These are phyloP conservation scores for Rhodofomes roseus DNA, from an alignment of 1,284 basidiomycete species.

Conservation along the genomic window DNA sequence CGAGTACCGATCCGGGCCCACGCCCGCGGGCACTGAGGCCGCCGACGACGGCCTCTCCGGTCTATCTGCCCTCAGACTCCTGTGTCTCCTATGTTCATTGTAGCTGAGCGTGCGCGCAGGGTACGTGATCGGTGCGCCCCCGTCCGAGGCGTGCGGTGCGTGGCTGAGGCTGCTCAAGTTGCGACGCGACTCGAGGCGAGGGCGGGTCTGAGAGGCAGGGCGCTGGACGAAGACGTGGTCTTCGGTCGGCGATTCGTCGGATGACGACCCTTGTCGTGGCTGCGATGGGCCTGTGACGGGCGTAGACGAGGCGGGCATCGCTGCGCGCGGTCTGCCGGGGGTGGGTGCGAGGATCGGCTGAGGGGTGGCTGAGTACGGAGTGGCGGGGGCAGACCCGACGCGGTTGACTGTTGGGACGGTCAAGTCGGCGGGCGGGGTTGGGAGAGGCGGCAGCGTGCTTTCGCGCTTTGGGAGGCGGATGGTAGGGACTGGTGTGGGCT, in stretches of 20 bases:
- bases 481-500: background rate
- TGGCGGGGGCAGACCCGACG: background rate
- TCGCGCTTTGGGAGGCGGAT: background rate
- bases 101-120: conserved; percentile 7
- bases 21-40: background rate
- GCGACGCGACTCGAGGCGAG: background rate
- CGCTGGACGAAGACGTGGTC: background rate
- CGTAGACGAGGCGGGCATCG: background rate
- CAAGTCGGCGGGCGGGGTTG: background rate
- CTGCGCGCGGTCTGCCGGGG: background rate
- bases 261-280: background rate
- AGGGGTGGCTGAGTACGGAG: background rate
- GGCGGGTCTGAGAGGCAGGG: background rate
- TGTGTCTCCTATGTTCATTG: background rate
- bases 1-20: background rate
- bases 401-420: background rate
- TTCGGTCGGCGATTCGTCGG: background rate
- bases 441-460: background rate
- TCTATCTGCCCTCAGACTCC: background rate
- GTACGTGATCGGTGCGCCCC: background rate
- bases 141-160: background rate
- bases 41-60: background rate
- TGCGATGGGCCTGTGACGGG: conserved; percentile 3
- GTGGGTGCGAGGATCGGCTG: background rate
- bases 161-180: background rate